Evolutionary conservation across 306 rosid genomes (phyloP).

Genomic region (Vigna angularis): DNA sequence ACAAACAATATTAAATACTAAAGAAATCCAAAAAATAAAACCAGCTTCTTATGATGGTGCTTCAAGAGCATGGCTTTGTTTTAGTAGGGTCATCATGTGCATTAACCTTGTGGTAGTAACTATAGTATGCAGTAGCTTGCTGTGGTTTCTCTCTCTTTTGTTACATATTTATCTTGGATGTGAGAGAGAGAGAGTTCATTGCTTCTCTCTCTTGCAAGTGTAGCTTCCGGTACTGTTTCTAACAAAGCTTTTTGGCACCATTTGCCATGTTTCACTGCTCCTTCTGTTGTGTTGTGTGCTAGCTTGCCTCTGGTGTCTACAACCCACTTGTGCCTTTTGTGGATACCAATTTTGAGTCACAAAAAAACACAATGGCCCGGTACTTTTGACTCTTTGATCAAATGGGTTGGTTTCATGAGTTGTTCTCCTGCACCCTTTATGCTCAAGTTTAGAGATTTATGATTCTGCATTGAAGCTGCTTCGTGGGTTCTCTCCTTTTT

Average conservation of each 20-base stretch:
- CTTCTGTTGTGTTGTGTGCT: slow-evolving; percentile 25
- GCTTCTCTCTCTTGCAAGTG: slow-evolving; percentile 14
- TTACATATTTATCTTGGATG: slow-evolving; percentile 1
- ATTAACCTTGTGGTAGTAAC: slow-evolving; percentile 19
- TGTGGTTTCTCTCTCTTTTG: slow-evolving; percentile 45
- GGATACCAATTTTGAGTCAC: slow-evolving; percentile 38
- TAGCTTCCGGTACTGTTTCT: slow-evolving; percentile 36
- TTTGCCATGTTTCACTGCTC: slow-evolving; percentile 25
- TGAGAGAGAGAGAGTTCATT: slow-evolving; percentile 18
- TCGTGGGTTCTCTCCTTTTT: slow-evolving; percentile 49
- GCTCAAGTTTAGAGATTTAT: slow-evolving; percentile 62
- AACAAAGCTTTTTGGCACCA: slow-evolving; percentile 44
- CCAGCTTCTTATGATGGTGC: slow-evolving; percentile 42
- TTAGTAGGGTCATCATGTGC: slow-evolving; percentile 52
- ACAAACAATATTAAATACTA: slow-evolving; percentile 1
- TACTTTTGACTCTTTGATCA: slow-evolving; percentile 44
- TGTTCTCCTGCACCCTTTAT: slow-evolving; percentile 50
- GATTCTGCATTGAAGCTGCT: slow-evolving; percentile 57
- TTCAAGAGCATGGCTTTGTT: slow-evolving; percentile 48
- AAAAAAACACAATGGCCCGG: slow-evolving; percentile 34
- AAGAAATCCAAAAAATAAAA: not conserved
- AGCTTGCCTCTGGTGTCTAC: slow-evolving; percentile 27
- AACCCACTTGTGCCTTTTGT: slow-evolving; percentile 33
- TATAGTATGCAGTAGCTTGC: slow-evolving; percentile 22
- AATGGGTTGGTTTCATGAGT: slow-evolving; percentile 48